Base-by-base conservation (phyloP, 345 rosid genomes). In the Rhodamnia argentea region DNA sequence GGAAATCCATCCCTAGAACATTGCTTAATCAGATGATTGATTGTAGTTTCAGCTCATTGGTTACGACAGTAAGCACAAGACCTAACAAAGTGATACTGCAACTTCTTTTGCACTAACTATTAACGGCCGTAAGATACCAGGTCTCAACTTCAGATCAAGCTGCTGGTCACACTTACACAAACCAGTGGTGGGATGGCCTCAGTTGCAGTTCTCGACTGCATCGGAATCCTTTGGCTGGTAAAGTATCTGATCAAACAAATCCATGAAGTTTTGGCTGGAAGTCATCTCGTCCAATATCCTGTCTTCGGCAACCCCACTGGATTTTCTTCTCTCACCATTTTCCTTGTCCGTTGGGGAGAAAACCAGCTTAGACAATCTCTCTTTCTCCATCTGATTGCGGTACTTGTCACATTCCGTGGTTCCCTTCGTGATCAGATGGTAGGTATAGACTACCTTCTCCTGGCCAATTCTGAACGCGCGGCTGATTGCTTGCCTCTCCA, bases 401-500 rank as follows among this genome's bases (percentile, higher is more conserved):
- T 91, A 92, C 84, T 95, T 97, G 2, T 86, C 86, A 82, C 88
- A 89, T 85, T 97, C 98, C 37, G 85, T 57, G 15, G 97, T 93
- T 50, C 89, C 95, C 4, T 88, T 90, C 9, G 88, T 88, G 62
- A 97, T 88, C 44, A 97, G 94, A 87, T 93, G 97, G 87, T 96
- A 97, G 11, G 90, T 84, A 86, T 93, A 86, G 6, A 97, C 99
- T 51, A 92, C 86, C 18, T 88, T 90, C 85, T 90, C 88, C 89
- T 97, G 98, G 1, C 99, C 98, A 26, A 93, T 90, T 84, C 98
- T 91, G 86, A 90, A 94, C 16, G 96, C 98, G 2, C 96, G 92
- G 56, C 96, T 90, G 83, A 96, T 93, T n/a, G 98, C 98, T 91
- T 97, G 98, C 62, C 92, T 92, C 86, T 92, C 98, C 7, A 96